Evolutionary conservation across 179 eudicot genomes (phyloP).

Genomic region (Actinidia polygama): DNA sequence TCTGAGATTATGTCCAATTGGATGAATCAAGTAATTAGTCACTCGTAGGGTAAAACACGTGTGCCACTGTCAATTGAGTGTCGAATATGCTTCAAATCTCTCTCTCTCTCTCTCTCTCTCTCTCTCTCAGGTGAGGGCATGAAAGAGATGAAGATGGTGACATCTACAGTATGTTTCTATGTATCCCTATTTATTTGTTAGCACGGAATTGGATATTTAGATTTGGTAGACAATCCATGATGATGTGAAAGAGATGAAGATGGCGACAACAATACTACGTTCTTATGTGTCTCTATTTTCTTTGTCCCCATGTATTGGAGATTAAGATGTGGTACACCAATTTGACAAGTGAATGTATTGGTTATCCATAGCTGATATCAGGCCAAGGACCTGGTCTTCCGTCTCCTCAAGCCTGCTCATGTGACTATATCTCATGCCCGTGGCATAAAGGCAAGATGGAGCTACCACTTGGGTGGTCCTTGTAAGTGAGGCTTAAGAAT

Average conservation of each 20-base stretch:
- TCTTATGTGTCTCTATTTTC: background rate
- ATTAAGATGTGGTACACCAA: background rate
- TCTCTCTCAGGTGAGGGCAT: background rate
- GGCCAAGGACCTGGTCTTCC: slow-evolving; percentile 1
- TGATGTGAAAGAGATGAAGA: background rate
- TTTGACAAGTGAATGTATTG: background rate
- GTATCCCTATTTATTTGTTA: background rate
- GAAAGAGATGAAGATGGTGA: background rate
- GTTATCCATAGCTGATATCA: background rate
- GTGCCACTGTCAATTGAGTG: background rate
- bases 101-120: background rate
- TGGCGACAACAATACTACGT: background rate
- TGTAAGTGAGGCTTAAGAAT: background rate
- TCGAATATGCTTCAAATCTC: background rate
- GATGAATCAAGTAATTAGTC: background rate
- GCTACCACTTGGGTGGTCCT: background rate
- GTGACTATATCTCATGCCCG: background rate
- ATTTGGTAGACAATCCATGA: background rate
- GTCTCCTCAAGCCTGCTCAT: background rate
- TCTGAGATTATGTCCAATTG: background rate
- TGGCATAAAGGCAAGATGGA: background rate
- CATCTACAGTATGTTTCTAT: background rate
- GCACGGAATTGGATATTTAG: background rate
- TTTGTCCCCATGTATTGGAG: background rate
- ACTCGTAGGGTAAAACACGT: background rate